A percentile compares a stretch with the other conserved stretches of the same genome.
Evolutionary conservation across 2,329 filamentous ascomycete species (phyloP).

Genomic region (Colletotrichum tanaceti): DNA sequence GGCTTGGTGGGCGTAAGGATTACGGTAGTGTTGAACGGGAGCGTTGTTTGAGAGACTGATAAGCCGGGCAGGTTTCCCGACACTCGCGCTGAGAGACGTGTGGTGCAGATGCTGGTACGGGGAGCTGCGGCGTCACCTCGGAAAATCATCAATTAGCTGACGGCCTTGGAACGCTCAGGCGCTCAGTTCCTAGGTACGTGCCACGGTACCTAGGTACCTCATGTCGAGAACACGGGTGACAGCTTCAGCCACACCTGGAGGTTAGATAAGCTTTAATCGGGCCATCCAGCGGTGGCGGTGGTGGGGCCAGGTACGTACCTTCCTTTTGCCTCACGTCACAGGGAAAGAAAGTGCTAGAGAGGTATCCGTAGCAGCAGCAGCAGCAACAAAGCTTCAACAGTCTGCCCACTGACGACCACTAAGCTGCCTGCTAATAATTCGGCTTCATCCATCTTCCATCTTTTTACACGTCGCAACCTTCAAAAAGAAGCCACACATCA

Average conservation of each 20-base stretch:
- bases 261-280: conserved; percentile 9
- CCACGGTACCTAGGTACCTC: no score
- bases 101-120: conserved; percentile 7
- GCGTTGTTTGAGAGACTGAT: conserved; percentile 10
- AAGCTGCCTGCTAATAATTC: conserved; percentile 29
- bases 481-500: not conserved
- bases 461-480: not conserved
- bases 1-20: not conserved
- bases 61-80: conserved; percentile 30
- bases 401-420: conserved; percentile 33
- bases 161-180: not conserved
- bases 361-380: not conserved
- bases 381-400: conserved; percentile 28
- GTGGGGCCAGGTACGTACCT: conserved; percentile 2
- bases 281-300: not conserved
- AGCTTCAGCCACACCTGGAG: conserved; percentile 9
- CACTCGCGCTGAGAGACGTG: conserved; percentile 11
- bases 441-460: not conserved
- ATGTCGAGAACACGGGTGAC: no score
- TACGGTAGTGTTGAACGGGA: not conserved
- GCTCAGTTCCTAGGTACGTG: no score
- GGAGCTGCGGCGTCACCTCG: conserved; percentile 38
- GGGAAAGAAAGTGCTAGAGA: conserved; percentile 32
- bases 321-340: conserved; percentile 30
- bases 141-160: conserved; percentile 33